Conservation (phyloP, 371 early-diverging fungal genomes). For the Syncephalastrum racemosum region DNA sequence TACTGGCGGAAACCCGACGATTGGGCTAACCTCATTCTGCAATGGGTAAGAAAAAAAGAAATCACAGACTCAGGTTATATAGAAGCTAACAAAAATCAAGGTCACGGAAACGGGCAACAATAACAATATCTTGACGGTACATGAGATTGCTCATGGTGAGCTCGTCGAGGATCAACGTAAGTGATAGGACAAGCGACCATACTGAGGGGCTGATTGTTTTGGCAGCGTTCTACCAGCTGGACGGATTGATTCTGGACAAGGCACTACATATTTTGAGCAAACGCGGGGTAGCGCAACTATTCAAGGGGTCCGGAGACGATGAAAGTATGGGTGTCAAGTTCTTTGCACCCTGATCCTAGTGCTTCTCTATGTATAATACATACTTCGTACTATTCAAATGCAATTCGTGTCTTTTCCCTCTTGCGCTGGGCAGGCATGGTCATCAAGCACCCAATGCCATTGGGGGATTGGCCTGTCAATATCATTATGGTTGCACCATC, state of each 20-base stretch:
- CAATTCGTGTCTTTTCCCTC: too few species aligned
- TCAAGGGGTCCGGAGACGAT: conserved; percentile 71
- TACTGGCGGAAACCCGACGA: conserved; percentile 90
- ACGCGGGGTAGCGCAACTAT: conserved; percentile 79
- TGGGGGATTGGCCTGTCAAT: too few species aligned
- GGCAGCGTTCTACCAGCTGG: conserved; percentile 76
- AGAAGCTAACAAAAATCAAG: conserved; percentile 25
- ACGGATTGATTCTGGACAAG: conserved; percentile 65
- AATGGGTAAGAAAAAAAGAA: conserved; percentile 64
- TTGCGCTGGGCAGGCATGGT: too few species aligned
- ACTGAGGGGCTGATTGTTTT: neutral
- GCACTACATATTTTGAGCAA: conserved; percentile 77
- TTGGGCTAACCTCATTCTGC: conserved; percentile 79
- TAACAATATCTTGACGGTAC: conserved; percentile 80
- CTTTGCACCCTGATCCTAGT: conserved; percentile 27
- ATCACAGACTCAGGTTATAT: neutral
- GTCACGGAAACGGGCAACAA: conserved; percentile 71
- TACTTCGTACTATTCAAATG: too few species aligned
- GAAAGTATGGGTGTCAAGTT: conserved; percentile 88
- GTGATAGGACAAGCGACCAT: neutral
- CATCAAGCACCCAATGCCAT: too few species aligned
- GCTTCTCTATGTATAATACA: too few species aligned
- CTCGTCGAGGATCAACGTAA: conserved; percentile 71
- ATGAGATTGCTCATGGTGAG: conserved; percentile 84
- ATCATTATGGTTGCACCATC: too few species aligned